Base-by-base conservation (phyloP, 1,284 basidiomycete genomes). In the Ustilago cynodontis region DNA sequence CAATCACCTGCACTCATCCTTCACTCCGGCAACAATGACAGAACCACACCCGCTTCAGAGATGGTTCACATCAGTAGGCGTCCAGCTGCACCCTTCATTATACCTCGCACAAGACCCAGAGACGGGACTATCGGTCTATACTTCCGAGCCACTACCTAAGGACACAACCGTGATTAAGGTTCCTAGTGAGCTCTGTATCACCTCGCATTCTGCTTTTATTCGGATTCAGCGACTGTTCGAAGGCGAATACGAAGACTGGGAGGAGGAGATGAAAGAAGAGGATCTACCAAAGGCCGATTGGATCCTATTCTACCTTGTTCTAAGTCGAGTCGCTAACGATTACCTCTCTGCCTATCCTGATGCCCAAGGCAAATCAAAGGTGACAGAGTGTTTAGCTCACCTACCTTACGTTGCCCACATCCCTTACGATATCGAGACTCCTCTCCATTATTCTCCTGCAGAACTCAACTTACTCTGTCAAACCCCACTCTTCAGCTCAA, bases 401-500 rank as follows among this genome's bases (percentile, higher is more conserved):
- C 37, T 57, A 3, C 53, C 75, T 0, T 84, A 84, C 52, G 70
- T 83, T 3, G 28, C 29, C 2, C 33, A 75, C 8, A 56, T 84
- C 1, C 82, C 82, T 0, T 24, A 28, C 8, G 11, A 1, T 3
- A 70, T 81, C 53, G 54, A 53, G 5, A 83, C 79, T 0, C 76
- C 80, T 5, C 24, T 83, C 2, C 63, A 75, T 18, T 84, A 65
- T 37, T 62, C 53, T 0, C 18, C 43, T 0, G 37, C 70, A 1
- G 83, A 84, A 50, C 35, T 78, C 10, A 16, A 11, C 3, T 51
- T 83, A 2, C 49, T 84, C 4, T 31, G 58, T 7, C 71, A 51
- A 4, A 83, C 83, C 13, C 80, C 82, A 1, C 51, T 84, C 5
- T 39, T 67, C 2, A 65, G 64, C 5, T 55, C 73, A 1, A 72